Evolutionary conservation across 108 stramenopile species (phyloP).

Genomic region (Cylindrotheca fusiformis): DNA sequence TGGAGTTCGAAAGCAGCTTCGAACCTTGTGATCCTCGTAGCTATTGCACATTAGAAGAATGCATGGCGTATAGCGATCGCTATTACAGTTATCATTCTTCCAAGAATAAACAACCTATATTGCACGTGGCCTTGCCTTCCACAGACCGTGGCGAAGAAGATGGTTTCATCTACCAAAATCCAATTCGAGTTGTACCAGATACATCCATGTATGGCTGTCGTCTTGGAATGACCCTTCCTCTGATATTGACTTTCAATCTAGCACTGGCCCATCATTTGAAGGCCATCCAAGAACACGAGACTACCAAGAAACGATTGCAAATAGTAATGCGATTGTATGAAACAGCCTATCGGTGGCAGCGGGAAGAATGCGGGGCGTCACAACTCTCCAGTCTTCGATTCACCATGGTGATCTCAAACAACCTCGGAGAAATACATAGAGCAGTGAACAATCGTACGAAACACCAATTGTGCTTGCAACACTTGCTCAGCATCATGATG

Average conservation of each 20-base stretch:
- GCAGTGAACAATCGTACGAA: slow-evolving; percentile 18
- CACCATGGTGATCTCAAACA: slow-evolving; percentile 31
- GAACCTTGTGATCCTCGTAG: background rate
- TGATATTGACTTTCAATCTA: slow-evolving; percentile 25
- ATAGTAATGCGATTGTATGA: slow-evolving; percentile 18
- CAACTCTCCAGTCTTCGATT: slow-evolving; percentile 20
- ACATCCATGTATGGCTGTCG: slow-evolving; percentile 5
- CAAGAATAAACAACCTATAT: no score
- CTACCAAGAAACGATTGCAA: background rate
- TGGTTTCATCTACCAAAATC: slow-evolving; percentile 21
- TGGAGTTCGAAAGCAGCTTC: no score
- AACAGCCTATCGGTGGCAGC: slow-evolving; percentile 21
- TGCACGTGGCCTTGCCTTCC: no score
- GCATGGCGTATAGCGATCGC: slow-evolving; percentile 7
- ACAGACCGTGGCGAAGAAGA: no score
- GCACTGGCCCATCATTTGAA: slow-evolving; percentile 27
- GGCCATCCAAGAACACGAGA: background rate
- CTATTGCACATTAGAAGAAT: slow-evolving; percentile 8
- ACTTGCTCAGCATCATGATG: slow-evolving; percentile 28
- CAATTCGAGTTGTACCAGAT: slow-evolving; percentile 20
- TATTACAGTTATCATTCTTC: no score
- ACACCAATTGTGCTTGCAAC: slow-evolving; percentile 25
- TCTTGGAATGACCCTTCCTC: slow-evolving; percentile 17
- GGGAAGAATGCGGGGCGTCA: slow-evolving; percentile 1
- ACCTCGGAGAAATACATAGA: slow-evolving; percentile 28